Conservation (phyloP, 139 green algal species). For the Tetradesmus obliquus region DNA sequence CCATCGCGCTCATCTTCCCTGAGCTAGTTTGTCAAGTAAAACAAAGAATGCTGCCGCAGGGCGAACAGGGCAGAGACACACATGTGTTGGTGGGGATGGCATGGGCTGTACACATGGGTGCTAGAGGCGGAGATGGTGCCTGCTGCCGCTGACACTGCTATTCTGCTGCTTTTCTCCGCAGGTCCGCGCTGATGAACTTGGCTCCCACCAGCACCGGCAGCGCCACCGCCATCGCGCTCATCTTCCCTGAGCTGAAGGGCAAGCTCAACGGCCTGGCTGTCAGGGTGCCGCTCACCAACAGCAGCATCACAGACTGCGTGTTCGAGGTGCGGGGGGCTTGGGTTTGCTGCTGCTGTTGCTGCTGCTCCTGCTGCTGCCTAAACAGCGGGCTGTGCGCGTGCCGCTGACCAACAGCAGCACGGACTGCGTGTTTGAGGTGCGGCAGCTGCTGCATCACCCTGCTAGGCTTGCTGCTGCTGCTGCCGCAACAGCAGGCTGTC, state of each 20-base stretch:
- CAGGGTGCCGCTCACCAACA: slow-evolving; percentile 88
- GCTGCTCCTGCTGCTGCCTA: slow-evolving; percentile 56
- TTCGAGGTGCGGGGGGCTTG: slow-evolving; percentile 61
- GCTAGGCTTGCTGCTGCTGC: background rate
- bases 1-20: slow-evolving; percentile 91
- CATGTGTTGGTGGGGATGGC: too few species aligned
- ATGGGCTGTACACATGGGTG: background rate
- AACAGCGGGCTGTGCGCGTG: slow-evolving; percentile 88
- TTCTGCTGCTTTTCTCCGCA: slow-evolving; percentile 4
- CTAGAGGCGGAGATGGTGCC: too few species aligned
- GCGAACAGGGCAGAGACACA: too few species aligned
- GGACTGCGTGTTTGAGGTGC: slow-evolving; percentile 75
- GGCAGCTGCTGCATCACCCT: background rate
- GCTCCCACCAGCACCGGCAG: slow-evolving; percentile 87
- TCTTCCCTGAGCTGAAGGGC: slow-evolving; percentile 92
- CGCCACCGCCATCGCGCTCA: slow-evolving; percentile 89
- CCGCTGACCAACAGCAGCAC: slow-evolving; percentile 89
- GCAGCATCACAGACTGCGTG: slow-evolving; percentile 84
- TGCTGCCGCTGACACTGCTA: background rate
- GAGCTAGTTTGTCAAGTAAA: slow-evolving; percentile 85
- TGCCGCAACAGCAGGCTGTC: too few species aligned
- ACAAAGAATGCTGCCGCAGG: too few species aligned
- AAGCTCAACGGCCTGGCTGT: slow-evolving; percentile 93
- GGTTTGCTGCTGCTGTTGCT: background rate
- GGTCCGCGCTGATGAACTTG: slow-evolving; percentile 84